These are phyloP conservation scores for Periconia digitata DNA, from an alignment of 2,329 filamentous ascomycete species.

Conservation along the genomic window DNA sequence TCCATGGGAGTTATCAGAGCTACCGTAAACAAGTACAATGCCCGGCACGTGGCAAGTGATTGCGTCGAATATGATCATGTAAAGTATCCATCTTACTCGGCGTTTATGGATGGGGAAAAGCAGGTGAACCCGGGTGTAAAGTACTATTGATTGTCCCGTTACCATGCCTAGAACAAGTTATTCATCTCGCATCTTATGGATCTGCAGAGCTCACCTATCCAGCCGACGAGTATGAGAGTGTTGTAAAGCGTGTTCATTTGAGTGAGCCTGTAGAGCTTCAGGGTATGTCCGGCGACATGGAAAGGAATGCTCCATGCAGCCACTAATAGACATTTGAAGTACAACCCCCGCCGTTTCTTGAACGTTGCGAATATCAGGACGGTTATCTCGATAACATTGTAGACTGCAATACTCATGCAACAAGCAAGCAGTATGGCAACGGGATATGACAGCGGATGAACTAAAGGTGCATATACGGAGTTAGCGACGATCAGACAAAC, in stretches of 20 bases:
- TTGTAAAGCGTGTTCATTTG: slow-evolving; percentile 35
- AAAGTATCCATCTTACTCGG: slow-evolving; percentile 45
- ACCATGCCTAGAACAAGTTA: slow-evolving; percentile 50
- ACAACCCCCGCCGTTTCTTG: slow-evolving; percentile 41
- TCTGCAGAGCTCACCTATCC: slow-evolving; percentile 41
- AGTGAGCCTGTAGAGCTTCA: slow-evolving; percentile 34
- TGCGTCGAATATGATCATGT: slow-evolving; percentile 53
- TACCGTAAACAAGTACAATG: slow-evolving; percentile 55
- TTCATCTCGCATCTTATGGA: background rate
- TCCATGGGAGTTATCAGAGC: slow-evolving; percentile 32
- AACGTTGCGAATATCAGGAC: slow-evolving; percentile 18
- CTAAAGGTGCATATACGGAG: too few species aligned
- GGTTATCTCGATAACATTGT: slow-evolving; percentile 20
- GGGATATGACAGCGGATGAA: background rate
- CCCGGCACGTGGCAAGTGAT: slow-evolving; percentile 51
- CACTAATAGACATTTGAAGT: slow-evolving; percentile 49
- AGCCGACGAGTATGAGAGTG: slow-evolving; percentile 47
- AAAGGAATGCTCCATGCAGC: slow-evolving; percentile 45
- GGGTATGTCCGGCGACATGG: slow-evolving; percentile 46
- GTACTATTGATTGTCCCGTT: slow-evolving; percentile 60
- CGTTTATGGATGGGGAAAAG: slow-evolving; percentile 5
- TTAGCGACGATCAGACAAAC: too few species aligned
- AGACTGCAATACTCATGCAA: slow-evolving; percentile 19
- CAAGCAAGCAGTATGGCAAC: background rate
- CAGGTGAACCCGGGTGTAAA: slow-evolving; percentile 55